Evolutionary conservation across 106 monocot genomes (phyloP).

Genomic region (Dactylorhiza incarnata): DNA sequence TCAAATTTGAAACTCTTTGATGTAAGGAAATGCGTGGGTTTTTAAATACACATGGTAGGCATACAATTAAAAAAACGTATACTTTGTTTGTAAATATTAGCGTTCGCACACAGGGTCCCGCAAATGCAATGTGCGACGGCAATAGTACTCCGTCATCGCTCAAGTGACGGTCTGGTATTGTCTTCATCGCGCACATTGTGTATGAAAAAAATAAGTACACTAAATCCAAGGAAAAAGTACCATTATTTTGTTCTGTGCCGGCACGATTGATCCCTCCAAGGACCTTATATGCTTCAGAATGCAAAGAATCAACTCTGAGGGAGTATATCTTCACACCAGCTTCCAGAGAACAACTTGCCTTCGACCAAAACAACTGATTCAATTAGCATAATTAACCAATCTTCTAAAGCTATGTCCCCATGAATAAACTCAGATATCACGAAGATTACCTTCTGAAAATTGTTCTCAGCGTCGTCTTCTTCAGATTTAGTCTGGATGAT

Average conservation of each 20-base stretch:
- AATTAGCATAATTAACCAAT: background rate
- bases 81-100: too few relatives aligned
- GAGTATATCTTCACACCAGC: conserved; percentile 99
- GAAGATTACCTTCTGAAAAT: conserved; percentile 80
- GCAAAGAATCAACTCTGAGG: conserved; percentile 84
- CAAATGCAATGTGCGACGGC: too few relatives aligned
- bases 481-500: conserved; percentile 51
- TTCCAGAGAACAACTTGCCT: conserved; percentile 98
- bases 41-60: too few relatives aligned
- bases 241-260: conserved; percentile 62
- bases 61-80: too few relatives aligned
- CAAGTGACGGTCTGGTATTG: too few relatives aligned
- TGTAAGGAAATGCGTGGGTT: too few relatives aligned
- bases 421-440: background rate
- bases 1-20: too few relatives aligned
- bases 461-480: conserved; percentile 78
- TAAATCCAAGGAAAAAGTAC: conserved; percentile 11
- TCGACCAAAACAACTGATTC: conserved; percentile 8
- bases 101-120: too few relatives aligned
- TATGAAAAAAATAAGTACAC: too few relatives aligned
- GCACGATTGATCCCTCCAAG: conserved; percentile 93
- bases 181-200: too few relatives aligned
- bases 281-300: conserved; percentile 95
- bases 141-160: too few relatives aligned
- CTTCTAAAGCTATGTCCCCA: background rate